phyloP scores from a whole-genome alignment of 2,329 filamentous ascomycete genomes.

The Fusarium illudens region DNA sequence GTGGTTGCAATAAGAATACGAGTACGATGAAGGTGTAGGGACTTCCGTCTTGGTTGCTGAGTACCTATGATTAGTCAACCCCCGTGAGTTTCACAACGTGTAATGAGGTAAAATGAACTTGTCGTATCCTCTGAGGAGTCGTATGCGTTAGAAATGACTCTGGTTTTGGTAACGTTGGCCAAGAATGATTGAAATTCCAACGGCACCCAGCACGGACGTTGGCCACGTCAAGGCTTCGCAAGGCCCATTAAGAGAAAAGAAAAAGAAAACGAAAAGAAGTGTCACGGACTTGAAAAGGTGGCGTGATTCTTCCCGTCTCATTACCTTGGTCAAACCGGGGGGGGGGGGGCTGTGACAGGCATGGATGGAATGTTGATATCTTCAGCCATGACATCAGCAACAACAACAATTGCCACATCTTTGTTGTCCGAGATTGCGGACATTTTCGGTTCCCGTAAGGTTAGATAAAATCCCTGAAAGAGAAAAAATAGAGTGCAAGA shows the following conservation, averaged over 20 bases:
- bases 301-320: not conserved
- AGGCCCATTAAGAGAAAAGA: not conserved
- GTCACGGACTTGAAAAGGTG: not conserved
- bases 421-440: not conserved
- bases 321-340: not conserved
- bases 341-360: not conserved
- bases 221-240: not conserved
- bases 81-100: no score
- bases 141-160: not conserved
- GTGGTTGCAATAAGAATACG: not conserved
- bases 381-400: not conserved
- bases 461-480: not conserved
- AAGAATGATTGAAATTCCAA: not conserved
- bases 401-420: not conserved
- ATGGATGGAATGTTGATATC: not conserved
- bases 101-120: no score
- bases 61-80: no score
- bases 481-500: not conserved
- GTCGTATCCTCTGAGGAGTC: not conserved
- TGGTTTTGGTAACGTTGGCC: not conserved
- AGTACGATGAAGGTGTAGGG: not conserved
- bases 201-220: not conserved
- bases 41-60: not conserved
- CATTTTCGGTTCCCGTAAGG: not conserved
- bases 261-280: not conserved